Base-by-base conservation (phyloP, 2,329 filamentous ascomycete genomes). In the Aspergillus versicolor region DNA sequence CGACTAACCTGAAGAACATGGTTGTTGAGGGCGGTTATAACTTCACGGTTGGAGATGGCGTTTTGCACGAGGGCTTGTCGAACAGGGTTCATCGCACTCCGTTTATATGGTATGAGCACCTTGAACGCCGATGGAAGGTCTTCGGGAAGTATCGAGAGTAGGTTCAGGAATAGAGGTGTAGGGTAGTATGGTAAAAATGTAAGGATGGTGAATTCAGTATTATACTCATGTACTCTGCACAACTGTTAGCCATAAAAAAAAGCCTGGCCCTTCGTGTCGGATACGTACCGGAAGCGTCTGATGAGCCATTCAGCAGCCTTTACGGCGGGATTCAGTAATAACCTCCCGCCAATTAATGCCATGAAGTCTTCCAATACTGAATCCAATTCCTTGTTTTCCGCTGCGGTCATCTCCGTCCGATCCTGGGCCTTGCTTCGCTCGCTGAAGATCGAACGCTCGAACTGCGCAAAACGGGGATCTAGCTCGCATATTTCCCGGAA, bases 261-360 rank as follows among this genome's bases (percentile, higher is more conserved):
- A 30, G 21, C 12, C 5, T 37, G 34, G n/a, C 11, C 21, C 17
- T 12, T 34, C 34, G 38, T 32, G 19, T 21, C 24, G 32, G 19
- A 24, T 37, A 66, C 82, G 60, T 79, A 95, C 91, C 88, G 86
- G 70, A 97, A 99, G 67, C 93, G 84, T 68, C 94, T 83, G 54
- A 99, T 84, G 46, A 99, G 82, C 94, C 94, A 99, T 78, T 99
- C 95, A 38, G 97, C 82, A 15, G 92, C 87, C 76, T 95, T 96
- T 53, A 96, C 85, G 1, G 91, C 91, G 41, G 94, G 93, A 77
- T 88, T 92, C 32, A 99, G 80, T 61, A 93, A 82, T 63, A 99
- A 73, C 41, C 89, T 84, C 24, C 87, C 86, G 21, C 90, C 89
- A 11, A 89, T 86, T 13, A 97, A 81, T 32, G 87, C 88, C 63